phyloP scores from a whole-genome alignment of 2,329 filamentous ascomycete genomes.

The Zelopaecilomyces penicillatus region DNA sequence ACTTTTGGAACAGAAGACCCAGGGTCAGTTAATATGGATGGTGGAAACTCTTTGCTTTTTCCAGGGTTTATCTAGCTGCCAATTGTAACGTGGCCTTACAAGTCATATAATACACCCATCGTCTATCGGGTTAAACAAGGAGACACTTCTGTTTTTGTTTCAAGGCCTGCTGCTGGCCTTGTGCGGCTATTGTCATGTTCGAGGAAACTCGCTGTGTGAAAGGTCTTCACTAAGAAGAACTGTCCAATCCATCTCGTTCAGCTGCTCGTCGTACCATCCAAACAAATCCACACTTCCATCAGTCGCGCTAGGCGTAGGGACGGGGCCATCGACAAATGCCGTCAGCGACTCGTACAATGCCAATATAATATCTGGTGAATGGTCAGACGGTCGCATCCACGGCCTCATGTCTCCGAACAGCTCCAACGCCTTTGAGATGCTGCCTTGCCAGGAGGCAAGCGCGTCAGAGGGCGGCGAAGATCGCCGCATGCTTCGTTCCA shows the following conservation, averaged over 20 bases:
- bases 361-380: slow-evolving; percentile 18
- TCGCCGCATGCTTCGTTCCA: slow-evolving; percentile 14
- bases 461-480: slow-evolving; percentile 1
- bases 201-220: slow-evolving; percentile 8
- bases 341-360: slow-evolving; percentile 18
- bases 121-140: not conserved
- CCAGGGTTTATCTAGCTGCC: slow-evolving; percentile 2
- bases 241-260: slow-evolving; percentile 19
- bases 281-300: slow-evolving; percentile 18
- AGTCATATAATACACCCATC: not conserved
- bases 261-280: slow-evolving; percentile 20
- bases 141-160: not conserved
- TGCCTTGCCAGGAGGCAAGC: slow-evolving; percentile 14
- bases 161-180: not conserved
- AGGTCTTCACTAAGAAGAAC: slow-evolving; percentile 16
- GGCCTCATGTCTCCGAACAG: slow-evolving; percentile 20
- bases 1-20: not conserved
- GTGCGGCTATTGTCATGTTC: slow-evolving; percentile 4
- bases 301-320: slow-evolving; percentile 16
- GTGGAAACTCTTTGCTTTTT: slow-evolving; percentile 1
- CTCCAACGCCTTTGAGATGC: slow-evolving; percentile 16
- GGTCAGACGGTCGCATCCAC: slow-evolving; percentile 19
- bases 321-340: slow-evolving; percentile 12
- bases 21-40: slow-evolving; percentile 2
- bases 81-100: too few species aligned